Percentiles rank a stretch among this genome's conserved stretches.
Conservation (phyloP, 225 moss, liverwort and hornwort species). For the Polytrichum commune region DNA sequence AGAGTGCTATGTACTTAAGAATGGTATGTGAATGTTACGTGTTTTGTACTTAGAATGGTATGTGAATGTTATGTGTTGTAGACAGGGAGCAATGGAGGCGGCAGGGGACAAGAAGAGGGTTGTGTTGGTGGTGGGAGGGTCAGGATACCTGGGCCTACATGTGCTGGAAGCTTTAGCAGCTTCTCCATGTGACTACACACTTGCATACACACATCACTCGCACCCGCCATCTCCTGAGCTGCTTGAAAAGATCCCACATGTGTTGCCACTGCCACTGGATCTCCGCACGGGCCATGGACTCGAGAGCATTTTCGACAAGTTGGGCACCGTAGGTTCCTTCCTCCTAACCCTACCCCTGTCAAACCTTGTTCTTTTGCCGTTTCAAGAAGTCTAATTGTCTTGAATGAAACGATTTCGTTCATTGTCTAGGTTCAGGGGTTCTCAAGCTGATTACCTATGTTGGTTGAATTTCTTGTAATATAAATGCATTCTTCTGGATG, state of each 20-base stretch:
- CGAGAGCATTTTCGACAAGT: constrained; percentile 42
- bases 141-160: constrained; percentile 86
- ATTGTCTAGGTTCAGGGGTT: background rate
- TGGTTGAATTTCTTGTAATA: too few species aligned
- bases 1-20: too few species aligned
- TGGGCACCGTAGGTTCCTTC: constrained; percentile 52
- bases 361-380: background rate
- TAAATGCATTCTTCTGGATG: background rate
- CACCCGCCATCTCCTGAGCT: constrained; percentile 40
- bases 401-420: too few species aligned
- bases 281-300: constrained; percentile 69
- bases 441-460: background rate
- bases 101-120: constrained; percentile 22
- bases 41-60: too few species aligned
- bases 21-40: too few species aligned
- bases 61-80: too few species aligned
- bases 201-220: constrained; percentile 75
- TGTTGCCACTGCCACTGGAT: constrained; percentile 66
- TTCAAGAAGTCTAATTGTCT: background rate
- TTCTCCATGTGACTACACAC: constrained; percentile 12
- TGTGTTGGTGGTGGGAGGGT: constrained; percentile 80
- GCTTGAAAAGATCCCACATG: constrained; percentile 30
- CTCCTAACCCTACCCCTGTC: background rate
- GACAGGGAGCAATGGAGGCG: constrained; percentile 4
- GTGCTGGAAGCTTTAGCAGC: constrained; percentile 64